These are phyloP conservation scores for Suillus luteus DNA, from an alignment of 768 basidiomycete genomes.

Conservation along the genomic window DNA sequence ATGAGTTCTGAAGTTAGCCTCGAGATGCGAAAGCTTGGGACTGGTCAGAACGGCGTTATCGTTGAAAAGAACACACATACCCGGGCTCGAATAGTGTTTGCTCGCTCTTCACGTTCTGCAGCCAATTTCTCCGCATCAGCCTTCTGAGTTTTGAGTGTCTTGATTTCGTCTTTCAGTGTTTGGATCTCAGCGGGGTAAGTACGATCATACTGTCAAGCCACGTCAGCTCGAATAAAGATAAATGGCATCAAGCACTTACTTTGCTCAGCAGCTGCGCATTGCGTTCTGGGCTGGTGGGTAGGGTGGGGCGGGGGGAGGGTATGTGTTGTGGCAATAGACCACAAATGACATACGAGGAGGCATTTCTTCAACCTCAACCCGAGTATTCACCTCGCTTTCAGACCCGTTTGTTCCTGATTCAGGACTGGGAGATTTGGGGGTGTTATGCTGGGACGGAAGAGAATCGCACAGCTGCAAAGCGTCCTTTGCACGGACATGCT, in stretches of 20 bases:
- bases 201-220: conserved; percentile 67
- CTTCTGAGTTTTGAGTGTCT: conserved; percentile 48
- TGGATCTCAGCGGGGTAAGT: conserved; percentile 87
- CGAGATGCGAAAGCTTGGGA: conserved; percentile 43
- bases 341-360: too few relatives aligned
- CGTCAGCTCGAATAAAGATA: conserved; percentile 9
- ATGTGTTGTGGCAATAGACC: too few relatives aligned
- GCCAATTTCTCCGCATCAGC: conserved; percentile 35
- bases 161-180: conserved; percentile 72
- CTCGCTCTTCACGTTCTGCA: conserved; percentile 34
- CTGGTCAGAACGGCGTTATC: not conserved
- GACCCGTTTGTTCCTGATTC: too few relatives aligned
- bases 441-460: too few relatives aligned
- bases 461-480: too few relatives aligned
- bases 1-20: conserved; percentile 43
- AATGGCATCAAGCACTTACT: conserved; percentile 40
- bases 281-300: conserved; percentile 8
- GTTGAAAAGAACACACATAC: conserved; percentile 19
- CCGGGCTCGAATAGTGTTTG: conserved; percentile 31
- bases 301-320: not conserved
- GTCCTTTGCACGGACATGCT: conserved; percentile 90
- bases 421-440: too few relatives aligned
- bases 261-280: conserved; percentile 72
- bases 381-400: too few relatives aligned
- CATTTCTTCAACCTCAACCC: too few relatives aligned